Conservation (phyloP, 805 yeast species). For the Yarrowia sp. region DNA sequence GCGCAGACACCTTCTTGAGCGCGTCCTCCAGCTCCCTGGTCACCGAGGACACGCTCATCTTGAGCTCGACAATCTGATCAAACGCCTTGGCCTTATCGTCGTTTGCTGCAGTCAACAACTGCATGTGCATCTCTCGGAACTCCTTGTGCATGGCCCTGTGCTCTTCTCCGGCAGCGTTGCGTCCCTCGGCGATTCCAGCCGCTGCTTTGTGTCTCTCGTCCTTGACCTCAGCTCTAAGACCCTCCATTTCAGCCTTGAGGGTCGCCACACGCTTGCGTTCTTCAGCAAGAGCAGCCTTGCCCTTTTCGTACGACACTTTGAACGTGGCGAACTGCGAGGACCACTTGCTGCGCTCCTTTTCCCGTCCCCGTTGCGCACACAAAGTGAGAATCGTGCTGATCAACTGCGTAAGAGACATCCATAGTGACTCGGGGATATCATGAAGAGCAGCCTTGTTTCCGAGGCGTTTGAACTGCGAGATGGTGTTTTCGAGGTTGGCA, state of each 20-base stretch:
- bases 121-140: not conserved
- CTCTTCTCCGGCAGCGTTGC: not conserved
- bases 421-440: not conserved
- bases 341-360: not conserved
- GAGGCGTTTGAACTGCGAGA: not conserved
- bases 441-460: not conserved
- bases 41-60: not conserved
- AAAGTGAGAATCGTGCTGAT: not conserved
- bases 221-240: not conserved
- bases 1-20: not conserved
- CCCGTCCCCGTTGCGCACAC: conserved; percentile 2
- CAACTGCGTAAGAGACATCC: not conserved
- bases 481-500: not conserved
- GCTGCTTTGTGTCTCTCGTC: not conserved
- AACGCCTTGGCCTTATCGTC: not conserved
- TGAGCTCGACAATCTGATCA: not conserved
- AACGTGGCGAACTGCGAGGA: not conserved
- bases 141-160: not conserved
- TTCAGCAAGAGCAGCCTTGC: conserved; percentile 2
- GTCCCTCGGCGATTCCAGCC: not conserved
- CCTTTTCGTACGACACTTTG: conserved; percentile 3
- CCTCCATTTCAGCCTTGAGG: not conserved
- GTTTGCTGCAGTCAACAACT: not conserved
- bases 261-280: not conserved
- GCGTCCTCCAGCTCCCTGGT: not conserved